These are phyloP conservation scores for Manihot esculenta DNA, from an alignment of 441 rosid genomes.

Conservation along the genomic window DNA sequence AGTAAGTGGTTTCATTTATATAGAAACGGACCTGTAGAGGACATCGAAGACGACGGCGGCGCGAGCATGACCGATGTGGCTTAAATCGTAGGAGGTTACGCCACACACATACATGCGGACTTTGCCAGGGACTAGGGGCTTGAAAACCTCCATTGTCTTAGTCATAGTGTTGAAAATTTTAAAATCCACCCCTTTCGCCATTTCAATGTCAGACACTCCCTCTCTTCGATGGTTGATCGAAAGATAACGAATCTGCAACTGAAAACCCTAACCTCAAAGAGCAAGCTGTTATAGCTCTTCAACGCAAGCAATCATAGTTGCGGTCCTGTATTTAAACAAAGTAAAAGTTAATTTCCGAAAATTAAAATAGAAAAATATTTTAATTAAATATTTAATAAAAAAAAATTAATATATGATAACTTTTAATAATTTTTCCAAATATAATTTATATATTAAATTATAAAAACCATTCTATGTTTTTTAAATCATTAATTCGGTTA, in stretches of 20 bases:
- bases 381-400: too few species aligned
- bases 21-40: conserved; percentile 57
- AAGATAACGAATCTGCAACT: not conserved
- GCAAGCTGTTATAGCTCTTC: too few species aligned
- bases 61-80: conserved; percentile 96
- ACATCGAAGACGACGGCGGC: conserved; percentile 83
- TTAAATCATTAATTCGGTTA: too few species aligned
- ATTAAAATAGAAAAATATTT: too few species aligned
- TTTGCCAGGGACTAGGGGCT: conserved; percentile 56
- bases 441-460: too few species aligned
- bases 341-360: too few species aligned
- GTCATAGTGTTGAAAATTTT: conserved; percentile 70
- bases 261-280: not conserved
- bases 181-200: conserved; percentile 45
- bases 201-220: not conserved
- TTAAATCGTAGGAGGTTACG: conserved; percentile 85
- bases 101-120: conserved; percentile 92
- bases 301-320: too few species aligned
- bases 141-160: conserved; percentile 55
- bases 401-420: too few species aligned
- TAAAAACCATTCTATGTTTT: too few species aligned
- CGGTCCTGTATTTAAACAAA: too few species aligned
- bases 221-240: not conserved
- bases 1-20: not conserved
- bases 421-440: too few species aligned